phyloP scores from a whole-genome alignment of 164 flowering plant genomes.

The Cinnamomum micranthum region DNA sequence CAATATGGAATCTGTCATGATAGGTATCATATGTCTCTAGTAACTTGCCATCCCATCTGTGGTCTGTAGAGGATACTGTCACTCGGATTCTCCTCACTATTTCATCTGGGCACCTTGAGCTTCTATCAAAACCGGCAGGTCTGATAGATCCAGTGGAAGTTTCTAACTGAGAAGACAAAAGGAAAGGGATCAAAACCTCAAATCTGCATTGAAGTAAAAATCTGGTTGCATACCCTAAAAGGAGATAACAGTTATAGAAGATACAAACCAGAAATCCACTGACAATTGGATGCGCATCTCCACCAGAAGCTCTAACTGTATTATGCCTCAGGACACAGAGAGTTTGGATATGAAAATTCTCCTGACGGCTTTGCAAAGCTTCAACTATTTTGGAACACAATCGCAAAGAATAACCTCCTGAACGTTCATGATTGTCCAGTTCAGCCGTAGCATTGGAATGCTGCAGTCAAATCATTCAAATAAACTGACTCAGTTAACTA shows the following conservation, averaged over 20 bases:
- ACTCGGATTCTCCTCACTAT: conserved; percentile 74
- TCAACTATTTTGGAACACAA: conserved; percentile 64
- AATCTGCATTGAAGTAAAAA: not conserved
- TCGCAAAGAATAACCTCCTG: conserved; percentile 66
- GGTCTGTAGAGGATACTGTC: conserved; percentile 50
- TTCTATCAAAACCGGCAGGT: conserved; percentile 71
- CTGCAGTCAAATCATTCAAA: conserved; percentile 43
- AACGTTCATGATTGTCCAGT: conserved; percentile 15
- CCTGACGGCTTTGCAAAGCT: conserved; percentile 39
- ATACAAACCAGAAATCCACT: conserved; percentile 64
- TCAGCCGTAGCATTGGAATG: conserved; percentile 15
- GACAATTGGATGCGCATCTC: conserved; percentile 56
- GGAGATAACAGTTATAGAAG: not conserved
- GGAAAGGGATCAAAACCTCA: not conserved
- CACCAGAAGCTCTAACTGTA: conserved; percentile 65
- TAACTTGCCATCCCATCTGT: conserved; percentile 62
- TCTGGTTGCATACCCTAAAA: not conserved
- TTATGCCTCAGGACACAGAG: conserved; percentile 75
- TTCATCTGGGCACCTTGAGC: conserved; percentile 88
- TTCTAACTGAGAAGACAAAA: conserved; percentile 48
- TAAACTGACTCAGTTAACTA: conserved; percentile 13
- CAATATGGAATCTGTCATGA: conserved; percentile 54
- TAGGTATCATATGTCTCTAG: conserved; percentile 79
- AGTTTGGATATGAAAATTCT: conserved; percentile 60
- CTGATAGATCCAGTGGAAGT: conserved; percentile 50